phyloP scores from a whole-genome alignment of 441 rosid genomes.

The Corymbia citriodora region DNA sequence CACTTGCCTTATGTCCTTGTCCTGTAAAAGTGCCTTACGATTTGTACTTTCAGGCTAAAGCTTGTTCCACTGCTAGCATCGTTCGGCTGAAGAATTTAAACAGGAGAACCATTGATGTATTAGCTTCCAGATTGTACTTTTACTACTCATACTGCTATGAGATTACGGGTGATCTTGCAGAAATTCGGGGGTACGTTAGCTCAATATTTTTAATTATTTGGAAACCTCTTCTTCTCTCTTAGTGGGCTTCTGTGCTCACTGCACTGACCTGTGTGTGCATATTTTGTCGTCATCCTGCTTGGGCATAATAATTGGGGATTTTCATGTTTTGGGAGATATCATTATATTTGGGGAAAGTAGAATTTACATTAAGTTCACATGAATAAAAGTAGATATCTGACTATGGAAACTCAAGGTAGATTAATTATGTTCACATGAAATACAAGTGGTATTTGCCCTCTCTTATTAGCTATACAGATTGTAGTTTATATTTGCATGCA shows the following conservation, averaged over 20 bases:
- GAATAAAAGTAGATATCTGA: not conserved
- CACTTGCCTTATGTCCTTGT: not conserved
- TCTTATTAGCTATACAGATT: not conserved
- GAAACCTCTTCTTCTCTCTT: not conserved
- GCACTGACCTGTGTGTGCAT: not conserved
- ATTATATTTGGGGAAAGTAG: not conserved
- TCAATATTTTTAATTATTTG: not conserved
- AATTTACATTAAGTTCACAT: not conserved
- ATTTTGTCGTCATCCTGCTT: not conserved
- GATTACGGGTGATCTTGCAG: slow-evolving; percentile 63
- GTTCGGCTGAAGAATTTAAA: slow-evolving; percentile 52
- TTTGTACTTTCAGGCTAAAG: slow-evolving; percentile 40
- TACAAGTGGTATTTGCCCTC: not conserved
- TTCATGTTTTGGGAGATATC: not conserved
- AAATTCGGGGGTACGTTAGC: slow-evolving; percentile 55
- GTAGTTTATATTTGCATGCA: not conserved
- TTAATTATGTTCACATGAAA: not conserved
- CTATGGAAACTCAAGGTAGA: not conserved
- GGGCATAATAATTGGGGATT: not conserved
- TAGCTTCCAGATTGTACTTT: slow-evolving; percentile 65
- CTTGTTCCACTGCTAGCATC: slow-evolving; percentile 36
- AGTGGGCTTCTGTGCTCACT: not conserved
- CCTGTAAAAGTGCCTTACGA: not conserved
- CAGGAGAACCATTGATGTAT: slow-evolving; percentile 67
- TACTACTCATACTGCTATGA: slow-evolving; percentile 75